Conservation (phyloP, 257 asterid genomes). For the Petrea volubilis region DNA sequence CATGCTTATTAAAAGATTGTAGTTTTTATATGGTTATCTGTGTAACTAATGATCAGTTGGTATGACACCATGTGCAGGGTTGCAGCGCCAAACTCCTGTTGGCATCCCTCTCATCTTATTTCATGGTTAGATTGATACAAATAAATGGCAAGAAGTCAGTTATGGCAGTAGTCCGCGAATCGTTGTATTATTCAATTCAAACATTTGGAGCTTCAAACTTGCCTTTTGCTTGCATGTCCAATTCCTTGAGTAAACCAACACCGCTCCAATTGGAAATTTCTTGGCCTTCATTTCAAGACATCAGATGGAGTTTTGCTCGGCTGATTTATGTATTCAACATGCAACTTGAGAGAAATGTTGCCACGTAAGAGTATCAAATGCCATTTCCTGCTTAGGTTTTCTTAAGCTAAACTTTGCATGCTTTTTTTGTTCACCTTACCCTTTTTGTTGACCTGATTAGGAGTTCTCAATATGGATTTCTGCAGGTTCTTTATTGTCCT, state of each 20-base stretch:
- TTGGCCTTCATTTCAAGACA: constrained; percentile 69
- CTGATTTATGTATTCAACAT: constrained; percentile 82
- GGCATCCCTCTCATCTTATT: constrained; percentile 50
- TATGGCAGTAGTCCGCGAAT: constrained; percentile 43
- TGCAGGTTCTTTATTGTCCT: constrained; percentile 87
- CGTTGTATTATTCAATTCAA: constrained; percentile 42
- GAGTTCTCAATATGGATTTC: constrained; percentile 21
- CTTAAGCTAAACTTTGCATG: constrained; percentile 16
- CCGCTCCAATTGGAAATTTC: constrained; percentile 88
- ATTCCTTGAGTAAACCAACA: constrained; percentile 77
- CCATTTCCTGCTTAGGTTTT: constrained; percentile 18
- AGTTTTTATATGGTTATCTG: neutral
- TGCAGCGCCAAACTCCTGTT: constrained; percentile 47
- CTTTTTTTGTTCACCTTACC: neutral
- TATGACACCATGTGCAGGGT: constrained; percentile 50
- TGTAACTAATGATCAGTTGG: constrained; percentile 23
- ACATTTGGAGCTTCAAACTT: constrained; percentile 50
- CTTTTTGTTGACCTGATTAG: constrained; percentile 15
- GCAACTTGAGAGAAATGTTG: constrained; percentile 89
- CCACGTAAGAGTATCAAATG: constrained; percentile 65
- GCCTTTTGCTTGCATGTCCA: constrained; percentile 87
- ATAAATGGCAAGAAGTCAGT: constrained; percentile 31
- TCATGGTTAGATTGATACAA: constrained; percentile 47
- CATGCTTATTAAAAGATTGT: neutral
- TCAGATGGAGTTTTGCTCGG: constrained; percentile 80